A percentile compares a stretch with the other conserved stretches of the same genome.
phyloP scores from a whole-genome alignment of 108 stramenopile species.

The Thalassiosira profunda region DNA sequence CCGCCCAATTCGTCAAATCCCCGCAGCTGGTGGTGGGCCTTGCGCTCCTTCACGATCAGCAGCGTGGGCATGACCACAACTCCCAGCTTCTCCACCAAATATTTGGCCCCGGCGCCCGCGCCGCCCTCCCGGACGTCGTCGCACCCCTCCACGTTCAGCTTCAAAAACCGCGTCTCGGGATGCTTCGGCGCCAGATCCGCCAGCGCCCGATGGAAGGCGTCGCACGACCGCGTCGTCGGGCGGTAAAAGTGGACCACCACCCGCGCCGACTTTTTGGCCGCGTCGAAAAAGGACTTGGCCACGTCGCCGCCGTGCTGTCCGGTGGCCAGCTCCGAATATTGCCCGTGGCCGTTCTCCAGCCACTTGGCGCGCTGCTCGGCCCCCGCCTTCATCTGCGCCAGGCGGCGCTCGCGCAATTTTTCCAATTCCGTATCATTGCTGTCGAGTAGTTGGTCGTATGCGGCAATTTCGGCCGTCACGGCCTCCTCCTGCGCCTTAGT shows the following conservation, averaged over 20 bases:
- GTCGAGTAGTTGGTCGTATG: constrained; percentile 85
- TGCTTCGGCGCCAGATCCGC: constrained; percentile 85
- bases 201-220: constrained; percentile 94
- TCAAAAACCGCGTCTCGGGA: constrained; percentile 96
- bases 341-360: constrained; percentile 88
- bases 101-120: constrained; percentile 72
- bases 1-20: constrained; percentile 99
- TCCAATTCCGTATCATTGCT: constrained; percentile 93
- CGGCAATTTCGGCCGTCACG: constrained; percentile 62
- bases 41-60: constrained; percentile 91
- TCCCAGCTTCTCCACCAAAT: constrained; percentile 93
- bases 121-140: constrained; percentile 60
- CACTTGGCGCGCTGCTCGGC: constrained; percentile 69
- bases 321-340: constrained; percentile 76
- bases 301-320: constrained; percentile 59
- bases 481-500: constrained; percentile 71
- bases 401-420: constrained; percentile 76
- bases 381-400: constrained; percentile 78
- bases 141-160: constrained; percentile 96
- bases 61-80: constrained; percentile 98
- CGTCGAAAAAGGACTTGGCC: constrained; percentile 93
- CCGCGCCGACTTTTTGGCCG: constrained; percentile 79
- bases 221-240: constrained; percentile 89
- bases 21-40: constrained; percentile 92
- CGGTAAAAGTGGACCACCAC: constrained; percentile 98